Percentiles rank a stretch among this genome's conserved stretches.
Conservation (phyloP, 352 stramenopile genomes). For the Pythium oligandrum region DNA sequence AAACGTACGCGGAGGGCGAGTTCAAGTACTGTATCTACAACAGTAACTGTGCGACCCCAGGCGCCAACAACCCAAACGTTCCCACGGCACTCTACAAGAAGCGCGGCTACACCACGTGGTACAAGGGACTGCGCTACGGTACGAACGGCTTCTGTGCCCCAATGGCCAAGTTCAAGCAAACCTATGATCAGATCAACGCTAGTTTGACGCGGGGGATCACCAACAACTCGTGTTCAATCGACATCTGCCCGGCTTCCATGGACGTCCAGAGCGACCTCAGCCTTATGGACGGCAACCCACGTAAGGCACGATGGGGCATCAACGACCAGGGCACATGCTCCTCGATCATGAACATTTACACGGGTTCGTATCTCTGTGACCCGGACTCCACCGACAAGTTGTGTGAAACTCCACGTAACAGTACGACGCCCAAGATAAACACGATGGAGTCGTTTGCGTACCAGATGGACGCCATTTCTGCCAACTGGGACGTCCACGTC, state of each 20-base stretch:
- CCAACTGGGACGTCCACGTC: constrained; percentile 63
- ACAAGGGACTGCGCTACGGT: constrained; percentile 48
- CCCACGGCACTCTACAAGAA: constrained; percentile 35
- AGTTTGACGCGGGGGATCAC: constrained; percentile 47
- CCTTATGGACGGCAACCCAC: constrained; percentile 41
- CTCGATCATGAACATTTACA: constrained; percentile 56
- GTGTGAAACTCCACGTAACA: constrained; percentile 39
- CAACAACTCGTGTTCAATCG: constrained; percentile 35
- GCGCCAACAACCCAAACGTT: constrained; percentile 53
- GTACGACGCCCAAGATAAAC: constrained; percentile 42
- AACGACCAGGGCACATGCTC: constrained; percentile 67
- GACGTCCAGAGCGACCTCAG: constrained; percentile 51
- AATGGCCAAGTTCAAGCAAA: constrained; percentile 26
- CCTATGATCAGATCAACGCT: constrained; percentile 33
- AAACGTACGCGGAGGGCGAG: constrained; percentile 15
- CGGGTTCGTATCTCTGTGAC: constrained; percentile 56
- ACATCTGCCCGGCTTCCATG: constrained; percentile 40
- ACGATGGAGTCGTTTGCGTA: constrained; percentile 60
- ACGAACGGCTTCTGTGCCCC: constrained; percentile 49
- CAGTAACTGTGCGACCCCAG: constrained; percentile 33
- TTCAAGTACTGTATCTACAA: constrained; percentile 39
- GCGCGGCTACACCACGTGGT: constrained; percentile 43
- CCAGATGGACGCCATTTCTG: constrained; percentile 72
- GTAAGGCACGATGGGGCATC: constrained; percentile 50
- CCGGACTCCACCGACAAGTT: constrained; percentile 51